Percentiles rank a stretch among this genome's conserved stretches.
phyloP scores from a whole-genome alignment of 495 filamentous ascomycete genomes.

The Lentithecium fluviatile region DNA sequence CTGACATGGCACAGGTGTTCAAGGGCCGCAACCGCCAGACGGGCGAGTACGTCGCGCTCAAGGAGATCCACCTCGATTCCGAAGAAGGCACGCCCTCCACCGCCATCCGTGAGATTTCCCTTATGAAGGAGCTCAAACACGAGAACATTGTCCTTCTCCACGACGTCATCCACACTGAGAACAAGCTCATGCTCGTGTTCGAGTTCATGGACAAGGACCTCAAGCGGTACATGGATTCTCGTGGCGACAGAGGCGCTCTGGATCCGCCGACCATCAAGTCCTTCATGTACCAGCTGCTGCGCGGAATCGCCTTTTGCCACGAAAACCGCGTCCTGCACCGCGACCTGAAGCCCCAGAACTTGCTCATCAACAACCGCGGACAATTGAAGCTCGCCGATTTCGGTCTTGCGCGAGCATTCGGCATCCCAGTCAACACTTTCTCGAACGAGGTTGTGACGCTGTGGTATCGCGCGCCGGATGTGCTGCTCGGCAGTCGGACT shows the following conservation, averaged over 20 bases:
- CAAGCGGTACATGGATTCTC: conserved; percentile 98
- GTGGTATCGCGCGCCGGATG: conserved; percentile 85
- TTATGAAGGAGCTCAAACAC: conserved; percentile 92
- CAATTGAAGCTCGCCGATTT: conserved; percentile 98
- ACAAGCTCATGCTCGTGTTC: conserved; percentile 92
- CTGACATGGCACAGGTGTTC: conserved; percentile 41
- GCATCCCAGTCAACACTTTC: conserved; percentile 86
- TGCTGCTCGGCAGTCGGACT: conserved; percentile 84
- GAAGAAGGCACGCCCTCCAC: conserved; percentile 97
- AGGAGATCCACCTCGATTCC: conserved; percentile 97
- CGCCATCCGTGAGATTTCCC: conserved; percentile 92
- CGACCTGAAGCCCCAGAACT: conserved; percentile 98
- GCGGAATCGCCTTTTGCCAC: conserved; percentile 96
- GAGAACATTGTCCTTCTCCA: conserved; percentile 91
- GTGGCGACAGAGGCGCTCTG: conserved; percentile 90
- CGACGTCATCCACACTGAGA: conserved; percentile 89
- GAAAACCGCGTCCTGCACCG: conserved; percentile 93
- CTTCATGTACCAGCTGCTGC: conserved; percentile 95
- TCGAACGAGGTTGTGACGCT: conserved; percentile 93
- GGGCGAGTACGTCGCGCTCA: conserved; percentile 70
- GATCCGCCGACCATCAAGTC: conserved; percentile 85
- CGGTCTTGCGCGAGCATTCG: conserved; percentile 83
- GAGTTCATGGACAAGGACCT: conserved; percentile 89
- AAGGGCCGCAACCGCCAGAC: conserved; percentile 48
- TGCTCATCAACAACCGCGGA: conserved; percentile 91